Base-by-base conservation (phyloP, 257 asterid genomes). In the Fraxinus americana region DNA sequence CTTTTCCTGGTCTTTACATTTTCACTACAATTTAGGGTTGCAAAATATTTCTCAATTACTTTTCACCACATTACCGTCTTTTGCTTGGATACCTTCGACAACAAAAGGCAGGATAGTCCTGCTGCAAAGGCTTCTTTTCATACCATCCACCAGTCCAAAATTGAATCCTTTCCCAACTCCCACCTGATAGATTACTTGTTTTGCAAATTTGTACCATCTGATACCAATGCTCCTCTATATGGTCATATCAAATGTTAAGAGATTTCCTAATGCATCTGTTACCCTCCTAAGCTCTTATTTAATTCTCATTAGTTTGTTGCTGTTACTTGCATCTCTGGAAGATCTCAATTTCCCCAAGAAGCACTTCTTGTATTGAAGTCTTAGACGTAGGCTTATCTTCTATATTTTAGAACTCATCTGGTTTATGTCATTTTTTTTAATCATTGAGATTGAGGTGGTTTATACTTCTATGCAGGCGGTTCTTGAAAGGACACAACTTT, bases 401-500 rank as follows among this genome's bases (percentile, higher is more conserved):
- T 67, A 45, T 74, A 73, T 77, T 63, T 9, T 43, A 10, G 45
- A 59, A 17, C 21, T 23, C 54, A 16, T 61, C 30, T 74, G 67
- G 16, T 61, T 78, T 48, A 27, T 66, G 16, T 74, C 72, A 9
- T 14, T 11, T 68, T 68, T 16, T 52, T 70, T 73, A 76, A 50
- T 11, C 48, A 21, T 65, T 72, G 75, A 82, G 54, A 71, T 75
- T 84, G 76, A 71, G 75, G 73, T 77, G 71, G 63, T 80, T 63
- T 79, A 63, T 77, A 67, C 77, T 67, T 79, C 54, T 66, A 59
- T 87, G 83, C 83, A 95, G 99, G 90, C 92, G 93, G 78, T 95
- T 95, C 86, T 78, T 95, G 88, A 89, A 87, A 83, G 99, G 99
- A 73, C 82, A 90, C 83, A 95, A 95, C 87, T 95, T 95, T 75